Base-by-base conservation (phyloP, 2,329 filamentous ascomycete genomes). In the Sclerotinia sclerotiorum region DNA sequence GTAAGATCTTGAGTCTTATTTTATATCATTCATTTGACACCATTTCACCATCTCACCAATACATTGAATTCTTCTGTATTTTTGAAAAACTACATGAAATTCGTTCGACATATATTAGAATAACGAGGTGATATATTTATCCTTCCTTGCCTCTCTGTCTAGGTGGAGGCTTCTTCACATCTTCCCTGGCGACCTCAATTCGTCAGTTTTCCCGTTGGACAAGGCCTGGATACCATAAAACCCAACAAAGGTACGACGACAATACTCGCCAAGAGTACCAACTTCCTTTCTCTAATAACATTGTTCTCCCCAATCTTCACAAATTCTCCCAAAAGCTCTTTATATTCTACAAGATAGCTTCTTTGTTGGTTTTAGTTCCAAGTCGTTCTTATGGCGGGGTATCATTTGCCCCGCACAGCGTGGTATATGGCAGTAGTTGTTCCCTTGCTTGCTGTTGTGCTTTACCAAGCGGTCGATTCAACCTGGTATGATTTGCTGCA, bases 401-500 rank as follows among this genome's bases (percentile, higher is more conserved):
- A 66, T 19, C 35, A 49, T 27, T 2, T 11, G 17, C 27, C 44
- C 44, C 44, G 64, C 29, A 58, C 24, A 39, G 29, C n/a, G n/a
- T 13, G 29, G 44, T 62, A 51, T 27, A 24, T 19, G n/a, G 17
- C 69, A 54, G 60, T 65, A 27, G 51, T 73, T 21, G 52, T 70
- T 56, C 71, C 70, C 32, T 54, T 75, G 24, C 17, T 73, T 65
- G 71, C 66, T 29, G 51, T 72, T 60, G 10, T 71, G 19, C n/a
- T 72, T 17, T 74, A 73, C 66, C 69, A 73, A 68, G 67, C 67
- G 48, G 54, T 64, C 21, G 35, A 72, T 42, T 46, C 10, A n/a
- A 52, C 57, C 63, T 72, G 73, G 73, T 75, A 73, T 70, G 74
- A 21, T n/a, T 42, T 57, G 21, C 8, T 39, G 21, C 21, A 49